Evolutionary conservation across 345 rosid species (phyloP).

Genomic region (Viola odorata): DNA sequence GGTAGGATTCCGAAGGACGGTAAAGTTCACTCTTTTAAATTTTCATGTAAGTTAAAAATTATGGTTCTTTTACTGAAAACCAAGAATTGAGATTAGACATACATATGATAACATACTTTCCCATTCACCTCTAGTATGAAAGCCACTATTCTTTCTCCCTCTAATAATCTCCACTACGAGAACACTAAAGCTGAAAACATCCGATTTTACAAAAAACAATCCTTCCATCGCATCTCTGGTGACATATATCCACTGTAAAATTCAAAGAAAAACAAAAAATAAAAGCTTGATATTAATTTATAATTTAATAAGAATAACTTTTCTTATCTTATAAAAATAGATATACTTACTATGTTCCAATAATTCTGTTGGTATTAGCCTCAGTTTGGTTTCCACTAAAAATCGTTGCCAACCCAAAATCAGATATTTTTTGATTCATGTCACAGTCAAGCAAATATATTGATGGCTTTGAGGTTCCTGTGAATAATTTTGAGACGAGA

Average conservation of each 20-base stretch:
- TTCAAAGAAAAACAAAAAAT: background rate
- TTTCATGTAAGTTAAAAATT: background rate
- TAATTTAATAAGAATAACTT: no score
- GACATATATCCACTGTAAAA: background rate
- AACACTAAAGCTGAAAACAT: background rate
- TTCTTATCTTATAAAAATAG: no score
- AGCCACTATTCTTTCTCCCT: background rate
- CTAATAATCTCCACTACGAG: background rate
- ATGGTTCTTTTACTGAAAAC: background rate
- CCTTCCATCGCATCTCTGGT: background rate
- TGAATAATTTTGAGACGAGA: background rate
- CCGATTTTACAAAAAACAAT: background rate
- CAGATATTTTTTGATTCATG: background rate
- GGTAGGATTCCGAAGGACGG: no score
- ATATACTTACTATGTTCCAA: background rate
- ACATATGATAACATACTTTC: background rate
- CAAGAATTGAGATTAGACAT: background rate
- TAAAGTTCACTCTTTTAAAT: no score
- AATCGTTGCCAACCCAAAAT: slow-evolving; percentile 2
- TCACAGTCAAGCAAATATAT: background rate
- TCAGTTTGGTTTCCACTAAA: background rate
- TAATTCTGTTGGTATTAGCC: background rate
- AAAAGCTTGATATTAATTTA: background rate
- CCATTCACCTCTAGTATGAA: background rate
- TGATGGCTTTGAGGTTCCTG: background rate